A percentile compares a stretch with the other conserved stretches of the same genome.
These are phyloP conservation scores for Myriosclerotinia duriaeana DNA, from an alignment of 2,329 filamentous ascomycete species.

Conservation along the genomic window DNA sequence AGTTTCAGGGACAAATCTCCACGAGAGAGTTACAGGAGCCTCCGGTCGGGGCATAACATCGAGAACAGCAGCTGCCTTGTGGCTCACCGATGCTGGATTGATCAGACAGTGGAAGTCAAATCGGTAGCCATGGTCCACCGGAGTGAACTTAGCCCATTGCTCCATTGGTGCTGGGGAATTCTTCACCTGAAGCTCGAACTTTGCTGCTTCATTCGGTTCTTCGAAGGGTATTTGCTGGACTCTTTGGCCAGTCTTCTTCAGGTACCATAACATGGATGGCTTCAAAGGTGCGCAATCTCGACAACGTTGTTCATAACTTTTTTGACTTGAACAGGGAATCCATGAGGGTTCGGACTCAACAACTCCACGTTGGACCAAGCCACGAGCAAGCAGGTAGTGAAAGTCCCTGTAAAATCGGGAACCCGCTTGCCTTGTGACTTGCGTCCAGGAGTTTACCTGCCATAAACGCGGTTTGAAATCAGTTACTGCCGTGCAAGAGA, in stretches of 20 bases:
- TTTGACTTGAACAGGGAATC: background rate
- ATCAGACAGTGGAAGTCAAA: constrained; percentile 45
- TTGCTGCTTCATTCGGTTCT: constrained; percentile 50
- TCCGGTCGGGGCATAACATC: constrained; percentile 25
- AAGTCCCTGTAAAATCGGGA: background rate
- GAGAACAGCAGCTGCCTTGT: constrained; percentile 42
- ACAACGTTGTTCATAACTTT: background rate
- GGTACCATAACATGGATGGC: constrained; percentile 2
- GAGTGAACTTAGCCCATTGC: constrained; percentile 39
- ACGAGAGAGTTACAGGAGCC: constrained; percentile 40
- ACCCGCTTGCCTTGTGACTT: background rate
- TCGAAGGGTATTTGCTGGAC: constrained; percentile 48
- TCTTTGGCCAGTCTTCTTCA: background rate
- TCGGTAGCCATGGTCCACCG: constrained; percentile 37
- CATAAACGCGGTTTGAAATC: background rate
- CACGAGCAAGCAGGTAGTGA: constrained; percentile 6
- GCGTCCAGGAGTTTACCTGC: background rate
- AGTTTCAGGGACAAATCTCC: constrained; percentile 51
- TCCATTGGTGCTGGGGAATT: constrained; percentile 46
- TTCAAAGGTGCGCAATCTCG: background rate
- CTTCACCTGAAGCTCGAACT: constrained; percentile 53
- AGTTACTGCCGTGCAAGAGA: constrained; percentile 1
- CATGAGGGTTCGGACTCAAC: background rate
- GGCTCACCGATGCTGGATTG: constrained; percentile 46
- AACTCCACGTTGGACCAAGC: background rate